Base-by-base conservation (phyloP, 1,284 basidiomycete species). In the Meripilus lineatus region DNA sequence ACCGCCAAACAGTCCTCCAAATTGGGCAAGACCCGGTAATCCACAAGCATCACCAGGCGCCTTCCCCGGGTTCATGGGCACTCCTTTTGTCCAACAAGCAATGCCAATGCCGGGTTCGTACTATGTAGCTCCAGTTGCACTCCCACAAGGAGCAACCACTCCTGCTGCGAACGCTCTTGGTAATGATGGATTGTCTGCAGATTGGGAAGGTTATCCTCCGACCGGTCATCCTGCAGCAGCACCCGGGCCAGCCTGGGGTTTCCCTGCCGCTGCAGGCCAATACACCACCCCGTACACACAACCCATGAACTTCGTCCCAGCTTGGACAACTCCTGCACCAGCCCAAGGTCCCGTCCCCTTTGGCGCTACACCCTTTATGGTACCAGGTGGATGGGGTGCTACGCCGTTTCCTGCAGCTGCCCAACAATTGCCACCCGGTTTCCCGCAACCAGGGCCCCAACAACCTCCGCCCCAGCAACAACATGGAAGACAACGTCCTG, bases 1-100 rank as follows among this genome's bases (percentile, higher is more conserved):
- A 15, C 8, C 8, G 8, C 28, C 28, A 10, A 38, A 42, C 34
- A 46, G 34, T 10, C 44, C 49, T 5, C 20, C 37, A 3, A 49
- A 30, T 30, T 30, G 28, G 28, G 28, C 28, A 10, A 8, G 28
- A 10, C 28, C 28, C n/a, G 28, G 28, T 8, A 8, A 30, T n/a
- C 28, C 28, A n/a, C 28, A 30, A 30, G 28, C 28, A 30, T 8
- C 28, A 8, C 28, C 28, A n/a, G 28, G 28, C n/a, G 28, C 10
- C n/a, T 30, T 10, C n/a, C 28, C 28, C n/a, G n/a, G n/a, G n/a
- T n/a, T n/a, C n/a, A 30, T 30, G 28, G 8, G 10, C 28, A n/a
- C 28, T 10, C n/a, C 8, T n/a, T 10, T 30, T 8, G 10, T 10
- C 10, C 28, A 8, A 10, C 28, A 30, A 30, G 8, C 8, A 10